Conservation (phyloP, 2,329 filamentous ascomycete species). For the Clonostachys byssicola region DNA sequence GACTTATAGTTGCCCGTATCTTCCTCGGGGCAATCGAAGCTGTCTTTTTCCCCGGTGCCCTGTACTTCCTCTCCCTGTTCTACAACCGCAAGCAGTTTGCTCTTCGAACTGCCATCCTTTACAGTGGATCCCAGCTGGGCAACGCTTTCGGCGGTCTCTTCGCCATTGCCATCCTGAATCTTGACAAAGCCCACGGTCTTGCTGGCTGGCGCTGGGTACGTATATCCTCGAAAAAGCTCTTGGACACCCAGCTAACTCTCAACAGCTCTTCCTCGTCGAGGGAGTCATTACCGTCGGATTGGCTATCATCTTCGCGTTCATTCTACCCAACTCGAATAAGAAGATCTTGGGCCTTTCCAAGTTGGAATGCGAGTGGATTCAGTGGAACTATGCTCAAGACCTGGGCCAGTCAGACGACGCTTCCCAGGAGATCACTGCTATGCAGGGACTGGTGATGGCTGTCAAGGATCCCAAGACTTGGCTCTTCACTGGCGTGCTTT, state of each 20-base stretch:
- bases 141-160: constrained; percentile 57
- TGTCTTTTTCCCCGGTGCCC: constrained; percentile 30
- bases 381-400: constrained; percentile 6
- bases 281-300: constrained; percentile 8
- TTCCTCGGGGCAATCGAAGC: constrained; percentile 38
- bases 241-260: neutral
- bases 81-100: constrained; percentile 43
- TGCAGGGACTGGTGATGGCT: constrained; percentile 15
- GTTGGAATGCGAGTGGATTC: constrained; percentile 9
- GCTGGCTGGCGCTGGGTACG: constrained; percentile 48
- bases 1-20: constrained; percentile 40
- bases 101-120: constrained; percentile 50
- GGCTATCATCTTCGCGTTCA: constrained; percentile 4
- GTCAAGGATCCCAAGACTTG: constrained; percentile 26
- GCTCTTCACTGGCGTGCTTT: constrained; percentile 24
- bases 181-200: constrained; percentile 38
- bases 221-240: too few relatives aligned
- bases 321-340: constrained; percentile 10
- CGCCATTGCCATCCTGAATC: constrained; percentile 40
- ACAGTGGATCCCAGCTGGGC: constrained; percentile 58
- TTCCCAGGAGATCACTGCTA: constrained; percentile 7
- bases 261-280: constrained; percentile 6
- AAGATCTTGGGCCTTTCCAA: constrained; percentile 6
- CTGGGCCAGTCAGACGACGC: neutral
- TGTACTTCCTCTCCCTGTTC: constrained; percentile 24